Evolutionary conservation across 2,329 filamentous ascomycete genomes (phyloP).

Genomic region (Aspergillus latus): DNA sequence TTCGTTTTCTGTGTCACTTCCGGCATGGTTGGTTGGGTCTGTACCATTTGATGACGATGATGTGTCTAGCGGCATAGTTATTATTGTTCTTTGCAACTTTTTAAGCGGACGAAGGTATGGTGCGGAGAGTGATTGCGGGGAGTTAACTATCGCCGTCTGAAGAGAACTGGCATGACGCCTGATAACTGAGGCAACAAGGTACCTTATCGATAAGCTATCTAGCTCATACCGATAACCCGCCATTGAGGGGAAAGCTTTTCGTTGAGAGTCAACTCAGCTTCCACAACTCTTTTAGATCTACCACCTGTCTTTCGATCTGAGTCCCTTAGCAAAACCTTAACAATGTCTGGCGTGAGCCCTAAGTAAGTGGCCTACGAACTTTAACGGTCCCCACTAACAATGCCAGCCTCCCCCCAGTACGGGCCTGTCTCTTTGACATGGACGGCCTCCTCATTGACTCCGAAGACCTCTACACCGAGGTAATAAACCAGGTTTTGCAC

Average conservation of each 20-base stretch:
- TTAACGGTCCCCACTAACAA: background rate
- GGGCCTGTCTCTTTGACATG: constrained; percentile 98
- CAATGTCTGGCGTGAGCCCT: constrained; percentile 10
- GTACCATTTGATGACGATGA: background rate
- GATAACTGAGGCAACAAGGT: constrained; percentile 1
- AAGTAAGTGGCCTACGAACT: constrained; percentile 4
- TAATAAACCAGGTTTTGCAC: constrained; percentile 77
- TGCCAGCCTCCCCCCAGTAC: constrained; percentile 67
- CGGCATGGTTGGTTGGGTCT: constrained; percentile 12
- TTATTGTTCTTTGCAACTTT: no score
- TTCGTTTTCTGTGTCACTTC: constrained; percentile 38
- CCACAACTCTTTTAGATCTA: background rate
- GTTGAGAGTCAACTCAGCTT: background rate
- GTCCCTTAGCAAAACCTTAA: background rate
- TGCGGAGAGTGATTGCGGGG: background rate
- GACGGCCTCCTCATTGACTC: constrained; percentile 93
- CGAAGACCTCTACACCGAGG: constrained; percentile 83
- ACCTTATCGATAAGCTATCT: background rate
- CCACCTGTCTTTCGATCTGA: constrained; percentile 6
- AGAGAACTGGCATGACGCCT: no score
- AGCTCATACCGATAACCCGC: background rate
- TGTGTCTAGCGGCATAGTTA: no score
- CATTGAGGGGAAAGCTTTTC: background rate
- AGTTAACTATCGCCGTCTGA: background rate
- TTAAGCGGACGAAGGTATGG: no score